Percentiles rank a stretch among this genome's conserved stretches.
These are phyloP conservation scores for Collybia sp. DNA, from an alignment of 768 basidiomycete genomes.

Conservation along the genomic window DNA sequence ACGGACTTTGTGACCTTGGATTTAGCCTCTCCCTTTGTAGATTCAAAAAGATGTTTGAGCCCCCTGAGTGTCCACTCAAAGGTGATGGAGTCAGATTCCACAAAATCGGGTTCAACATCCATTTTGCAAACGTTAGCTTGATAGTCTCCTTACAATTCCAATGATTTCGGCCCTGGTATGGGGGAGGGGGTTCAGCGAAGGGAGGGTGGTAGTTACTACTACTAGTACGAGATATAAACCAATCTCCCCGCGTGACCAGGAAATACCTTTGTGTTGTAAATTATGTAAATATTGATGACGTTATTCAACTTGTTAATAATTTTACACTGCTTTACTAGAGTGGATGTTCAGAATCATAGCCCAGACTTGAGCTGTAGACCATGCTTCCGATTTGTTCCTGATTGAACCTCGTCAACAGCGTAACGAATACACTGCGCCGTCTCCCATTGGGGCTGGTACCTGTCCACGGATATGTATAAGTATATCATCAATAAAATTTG, in stretches of 20 bases:
- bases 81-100: slow-evolving; percentile 51
- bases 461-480: slow-evolving; percentile 2
- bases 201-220: too few relatives aligned
- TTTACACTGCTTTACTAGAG: too few relatives aligned
- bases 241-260: too few relatives aligned
- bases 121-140: slow-evolving; percentile 2
- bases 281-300: too few relatives aligned
- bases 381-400: slow-evolving; percentile 16
- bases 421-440: slow-evolving; percentile 25
- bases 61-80: slow-evolving; percentile 80
- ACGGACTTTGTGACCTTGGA: slow-evolving; percentile 74
- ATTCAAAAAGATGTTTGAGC: slow-evolving; percentile 70
- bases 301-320: too few relatives aligned
- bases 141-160: neutral
- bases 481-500: neutral
- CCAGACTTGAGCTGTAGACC: slow-evolving; percentile 11
- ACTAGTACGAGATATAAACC: too few relatives aligned
- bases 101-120: slow-evolving; percentile 28
- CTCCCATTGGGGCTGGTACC: slow-evolving; percentile 26
- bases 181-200: too few relatives aligned
- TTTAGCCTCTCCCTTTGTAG: slow-evolving; percentile 73
- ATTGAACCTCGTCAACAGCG: slow-evolving; percentile 26
- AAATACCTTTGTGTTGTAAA: too few relatives aligned
- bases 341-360: too few relatives aligned
- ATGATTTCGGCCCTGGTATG: too few relatives aligned